Evolutionary conservation across 78 protist genomes (phyloP), one percentile per base, ranked within the genome.

Genomic region (Mantamonas sphyraenae): DNA sequence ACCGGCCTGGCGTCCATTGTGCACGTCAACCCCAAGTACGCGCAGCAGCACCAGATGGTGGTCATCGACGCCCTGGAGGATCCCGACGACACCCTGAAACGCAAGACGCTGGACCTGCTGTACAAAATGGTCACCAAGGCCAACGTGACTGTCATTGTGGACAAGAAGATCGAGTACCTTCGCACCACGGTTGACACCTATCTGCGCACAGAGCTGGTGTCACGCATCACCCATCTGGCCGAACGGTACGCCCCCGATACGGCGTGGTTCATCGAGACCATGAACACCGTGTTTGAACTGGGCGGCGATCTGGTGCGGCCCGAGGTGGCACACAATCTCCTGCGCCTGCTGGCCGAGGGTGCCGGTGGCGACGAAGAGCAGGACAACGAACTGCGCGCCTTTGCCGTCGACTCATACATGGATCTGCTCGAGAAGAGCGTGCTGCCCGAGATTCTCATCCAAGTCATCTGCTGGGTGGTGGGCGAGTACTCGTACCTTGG

Each of bases 61-160:
- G 96, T 95, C 37, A 79, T 95, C 33, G 95, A 90, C 30, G 90
- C 93, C 64, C 76, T 95, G 14, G 98, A 95, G 37, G 89, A 85
- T 47, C 43, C 40, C 20, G 97, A 89, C 73, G 90, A 75, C 38
- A 80, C 93, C 10, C 56, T 91, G 20, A 68, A 76, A 58, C 19
- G 88, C 30, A 73, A 80, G 67, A 83, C 90, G 50, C 76, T 93
- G 31, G 94, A 83, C 66, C 71, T 94, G 40, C 90, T 94, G 53
- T 89, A 55, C 76, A 35, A 64, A 33, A 93, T 94, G 94, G 81
- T 90, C 22, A 92, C 90, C 82, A 64, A 76, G 4, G 22, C 35
- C 61, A 90, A 90, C 77, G 86, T 89, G 19, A 71, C 61, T 33
- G 80, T 84, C 33, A 76, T 94, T 19, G 81, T 78, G 37, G 81